Percentiles rank a stretch among this genome's conserved stretches.
phyloP scores from a whole-genome alignment of 2,329 filamentous ascomycete species.

The Lachnellula arida region DNA sequence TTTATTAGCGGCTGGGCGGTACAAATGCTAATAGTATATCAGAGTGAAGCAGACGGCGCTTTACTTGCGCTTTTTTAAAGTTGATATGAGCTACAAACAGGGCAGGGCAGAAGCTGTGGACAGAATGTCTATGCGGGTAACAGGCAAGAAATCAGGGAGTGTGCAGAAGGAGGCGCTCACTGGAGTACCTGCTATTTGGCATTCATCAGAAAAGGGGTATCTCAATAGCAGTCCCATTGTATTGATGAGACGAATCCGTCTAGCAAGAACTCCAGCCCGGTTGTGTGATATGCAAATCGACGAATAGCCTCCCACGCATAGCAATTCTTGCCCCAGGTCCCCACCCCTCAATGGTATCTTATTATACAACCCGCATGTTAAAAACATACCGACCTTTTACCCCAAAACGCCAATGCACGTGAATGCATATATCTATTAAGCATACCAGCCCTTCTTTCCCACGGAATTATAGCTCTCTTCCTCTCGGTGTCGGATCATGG shows the following conservation, averaged over 20 bases:
- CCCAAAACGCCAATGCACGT: constrained; percentile 6
- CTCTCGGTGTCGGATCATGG: constrained; percentile 79
- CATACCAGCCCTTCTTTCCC: constrained; percentile 30
- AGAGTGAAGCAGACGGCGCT: no score
- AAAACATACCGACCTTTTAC: not conserved
- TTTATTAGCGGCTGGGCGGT: no score
- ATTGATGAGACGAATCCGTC: not conserved
- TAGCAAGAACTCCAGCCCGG: not conserved
- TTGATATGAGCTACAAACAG: no score
- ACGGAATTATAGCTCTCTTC: constrained; percentile 38
- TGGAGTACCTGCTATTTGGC: no score
- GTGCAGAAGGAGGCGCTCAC: no score
- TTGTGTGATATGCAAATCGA: not conserved
- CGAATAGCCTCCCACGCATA: not conserved
- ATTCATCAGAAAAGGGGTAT: not conserved
- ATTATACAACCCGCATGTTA: not conserved
- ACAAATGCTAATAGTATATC: no score
- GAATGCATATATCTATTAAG: constrained; percentile 14
- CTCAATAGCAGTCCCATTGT: not conserved
- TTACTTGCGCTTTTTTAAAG: no score
- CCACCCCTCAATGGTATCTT: not conserved
- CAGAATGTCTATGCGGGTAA: no score
- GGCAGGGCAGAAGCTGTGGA: no score
- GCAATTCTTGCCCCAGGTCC: not conserved
- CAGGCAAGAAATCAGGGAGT: no score